Evolutionary conservation across 1,284 basidiomycete genomes (phyloP), one percentile per base, ranked within the genome.

Genomic region (Dichomitus squalens): DNA sequence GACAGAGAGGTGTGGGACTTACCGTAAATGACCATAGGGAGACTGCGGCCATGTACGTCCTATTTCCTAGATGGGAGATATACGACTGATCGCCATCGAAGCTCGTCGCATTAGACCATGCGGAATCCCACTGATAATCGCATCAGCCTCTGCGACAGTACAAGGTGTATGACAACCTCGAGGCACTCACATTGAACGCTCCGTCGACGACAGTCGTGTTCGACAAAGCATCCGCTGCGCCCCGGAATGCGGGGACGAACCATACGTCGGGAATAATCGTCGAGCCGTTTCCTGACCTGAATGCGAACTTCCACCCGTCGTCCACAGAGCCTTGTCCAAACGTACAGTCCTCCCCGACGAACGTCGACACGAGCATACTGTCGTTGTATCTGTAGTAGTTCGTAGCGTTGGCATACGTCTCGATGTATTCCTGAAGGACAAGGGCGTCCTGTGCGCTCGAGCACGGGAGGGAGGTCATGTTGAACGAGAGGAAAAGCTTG

Each of bases 401-500:
- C 0, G 78, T 66, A 62, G 77, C 72, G 29, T 63, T 58, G 18
- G 74, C 72, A 63, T 77, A 82, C 6, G 64, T 67, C n/a, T 68
- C 68, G 60, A 83, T 75, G 55, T 80, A 76, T 21, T 67, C 63
- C 55, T 75, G 74, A 20, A 85, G 66, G 16, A 66, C 54, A 41
- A 56, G 61, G 11, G 68, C 73, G 65, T 85, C 77, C 5, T 47
- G 60, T 3, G 70, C 53, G 7, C 63, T 64, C 4, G 62, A 61
- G 69, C 84, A 85, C 4, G 76, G 71, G 27, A 80, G 49, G 3
- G 71, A 76, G 29, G 74, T 75, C 80, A 86, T 82, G 73, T 86
- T 84, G 63, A 86, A 78, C 25, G 80, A 82, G 50, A 86, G 65
- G 75, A 85, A 85, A 34, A 86, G 69, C 68, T 80, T 80, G 76